Evolutionary conservation across 2,329 filamentous ascomycete species (phyloP).

Genomic region (Trichoderma sp.): DNA sequence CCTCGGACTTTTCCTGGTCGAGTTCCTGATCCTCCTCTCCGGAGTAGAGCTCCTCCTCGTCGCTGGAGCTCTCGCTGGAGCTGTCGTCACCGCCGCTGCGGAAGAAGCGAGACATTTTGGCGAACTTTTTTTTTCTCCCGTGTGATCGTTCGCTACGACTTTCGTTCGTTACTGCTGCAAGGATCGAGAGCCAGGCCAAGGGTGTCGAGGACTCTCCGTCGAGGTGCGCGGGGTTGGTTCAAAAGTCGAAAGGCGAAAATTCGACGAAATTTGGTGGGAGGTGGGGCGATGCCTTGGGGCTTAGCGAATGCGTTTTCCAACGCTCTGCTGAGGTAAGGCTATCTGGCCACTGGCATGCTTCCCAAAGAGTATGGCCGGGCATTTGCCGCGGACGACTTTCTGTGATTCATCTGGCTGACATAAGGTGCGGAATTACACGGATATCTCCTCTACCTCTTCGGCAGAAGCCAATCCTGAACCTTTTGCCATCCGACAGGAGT

Average conservation of each 20-base stretch:
- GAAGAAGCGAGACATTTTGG: slow-evolving; percentile 95
- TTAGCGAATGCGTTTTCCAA: slow-evolving; percentile 38
- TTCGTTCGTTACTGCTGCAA: slow-evolving; percentile 26
- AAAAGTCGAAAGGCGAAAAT: slow-evolving; percentile 41
- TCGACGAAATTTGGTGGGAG: slow-evolving; percentile 50
- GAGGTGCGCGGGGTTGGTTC: slow-evolving; percentile 44
- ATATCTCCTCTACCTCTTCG: slow-evolving; percentile 14
- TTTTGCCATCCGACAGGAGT: slow-evolving; percentile 25
- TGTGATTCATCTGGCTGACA: slow-evolving; percentile 15
- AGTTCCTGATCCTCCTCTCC: slow-evolving; percentile 49
- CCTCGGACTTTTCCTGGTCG: slow-evolving; percentile 41
- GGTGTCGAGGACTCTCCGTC: slow-evolving; percentile 30
- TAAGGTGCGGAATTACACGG: slow-evolving; percentile 25
- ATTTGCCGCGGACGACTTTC: slow-evolving; percentile 2
- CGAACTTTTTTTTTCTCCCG: slow-evolving; percentile 34
- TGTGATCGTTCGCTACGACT: neutral
- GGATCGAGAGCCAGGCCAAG: slow-evolving; percentile 29
- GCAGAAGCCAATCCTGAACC: slow-evolving; percentile 6
- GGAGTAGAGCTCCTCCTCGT: slow-evolving; percentile 85
- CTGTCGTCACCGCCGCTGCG: slow-evolving; percentile 87
- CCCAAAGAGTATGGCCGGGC: neutral
- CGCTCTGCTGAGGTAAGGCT: slow-evolving; percentile 13
- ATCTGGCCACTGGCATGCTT: slow-evolving; percentile 3
- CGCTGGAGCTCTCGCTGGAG: slow-evolving; percentile 92
- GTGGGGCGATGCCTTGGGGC: slow-evolving; percentile 45